These are phyloP conservation scores for Ophiocordyceps camponoti-floridani DNA, from an alignment of 2,329 filamentous ascomycete genomes.

Conservation along the genomic window DNA sequence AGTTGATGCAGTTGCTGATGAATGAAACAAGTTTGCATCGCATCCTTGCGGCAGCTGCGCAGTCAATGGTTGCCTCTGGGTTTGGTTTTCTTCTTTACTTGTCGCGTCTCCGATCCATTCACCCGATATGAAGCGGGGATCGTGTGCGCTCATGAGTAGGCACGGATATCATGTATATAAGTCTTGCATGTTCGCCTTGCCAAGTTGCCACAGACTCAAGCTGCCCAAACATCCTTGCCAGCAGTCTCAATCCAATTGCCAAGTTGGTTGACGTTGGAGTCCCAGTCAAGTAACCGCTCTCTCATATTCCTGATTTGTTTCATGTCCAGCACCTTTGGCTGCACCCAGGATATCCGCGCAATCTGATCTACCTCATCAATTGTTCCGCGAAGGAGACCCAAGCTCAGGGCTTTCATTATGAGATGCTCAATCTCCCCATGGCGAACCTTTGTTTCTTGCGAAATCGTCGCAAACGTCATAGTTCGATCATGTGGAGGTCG, in stretches of 20 bases:
- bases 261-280: conserved; percentile 84
- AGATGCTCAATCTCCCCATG: conserved; percentile 90
- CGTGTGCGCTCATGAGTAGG: no score
- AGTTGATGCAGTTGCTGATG: not conserved
- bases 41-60: no score
- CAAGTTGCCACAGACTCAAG: conserved; percentile 24
- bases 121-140: no score
- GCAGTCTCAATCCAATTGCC: conserved; percentile 94
- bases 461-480: conserved; percentile 81
- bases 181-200: no score
- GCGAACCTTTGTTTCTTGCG: conserved; percentile 80
- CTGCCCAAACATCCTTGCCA: conserved; percentile 91
- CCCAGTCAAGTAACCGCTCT: conserved; percentile 78
- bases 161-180: no score
- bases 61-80: no score
- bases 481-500: conserved; percentile 88
- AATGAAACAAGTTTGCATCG: not conserved
- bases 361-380: conserved; percentile 95
- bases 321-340: conserved; percentile 94
- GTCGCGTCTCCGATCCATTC: not conserved
- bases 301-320: conserved; percentile 90
- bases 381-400: conserved; percentile 75
- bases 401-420: conserved; percentile 95
- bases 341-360: conserved; percentile 94
- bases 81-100: no score